Percentiles rank a stretch among this genome's conserved stretches.
Evolutionary conservation across 306 rosid species (phyloP).

Genomic region (Pyrus betulifolia): DNA sequence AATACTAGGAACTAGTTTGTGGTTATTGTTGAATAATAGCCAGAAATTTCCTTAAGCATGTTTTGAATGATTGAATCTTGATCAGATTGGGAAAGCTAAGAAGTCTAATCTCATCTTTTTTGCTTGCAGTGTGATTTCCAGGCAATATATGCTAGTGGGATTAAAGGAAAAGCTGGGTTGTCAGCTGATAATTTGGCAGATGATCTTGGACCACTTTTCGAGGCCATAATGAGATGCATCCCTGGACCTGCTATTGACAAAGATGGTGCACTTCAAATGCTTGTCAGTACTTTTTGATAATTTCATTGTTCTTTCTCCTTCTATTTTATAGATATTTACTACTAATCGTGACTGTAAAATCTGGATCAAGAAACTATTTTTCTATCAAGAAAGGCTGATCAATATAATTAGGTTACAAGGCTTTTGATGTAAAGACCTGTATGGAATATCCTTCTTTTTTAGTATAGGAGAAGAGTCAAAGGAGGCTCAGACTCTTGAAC

Average conservation of each 20-base stretch:
- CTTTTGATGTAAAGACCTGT: neutral
- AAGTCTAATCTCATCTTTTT: conserved; percentile 5
- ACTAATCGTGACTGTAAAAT: neutral
- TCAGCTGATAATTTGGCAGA: conserved; percentile 81
- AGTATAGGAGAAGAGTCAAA: no score
- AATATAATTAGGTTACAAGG: neutral
- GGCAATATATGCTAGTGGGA: conserved; percentile 94
- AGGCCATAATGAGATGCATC: conserved; percentile 89
- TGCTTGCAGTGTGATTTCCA: conserved; percentile 83
- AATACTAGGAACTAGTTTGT: neutral
- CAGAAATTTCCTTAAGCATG: neutral
- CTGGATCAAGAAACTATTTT: neutral
- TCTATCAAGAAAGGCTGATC: neutral
- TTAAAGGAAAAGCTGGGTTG: conserved; percentile 90
- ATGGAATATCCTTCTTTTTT: no score
- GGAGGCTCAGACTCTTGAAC: no score
- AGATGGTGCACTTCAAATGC: conserved; percentile 96
- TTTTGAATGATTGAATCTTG: neutral
- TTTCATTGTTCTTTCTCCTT: conserved; percentile 1
- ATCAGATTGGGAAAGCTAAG: conserved; percentile 1
- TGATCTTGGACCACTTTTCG: conserved; percentile 97
- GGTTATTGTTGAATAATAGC: neutral
- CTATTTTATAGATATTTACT: neutral
- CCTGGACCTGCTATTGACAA: conserved; percentile 93
- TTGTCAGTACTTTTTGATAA: conserved; percentile 50